Percentiles rank a stretch among this genome's conserved stretches.
These are phyloP conservation scores for Gentiana macrophylla DNA, from an alignment of 257 asterid species.

Conservation along the genomic window DNA sequence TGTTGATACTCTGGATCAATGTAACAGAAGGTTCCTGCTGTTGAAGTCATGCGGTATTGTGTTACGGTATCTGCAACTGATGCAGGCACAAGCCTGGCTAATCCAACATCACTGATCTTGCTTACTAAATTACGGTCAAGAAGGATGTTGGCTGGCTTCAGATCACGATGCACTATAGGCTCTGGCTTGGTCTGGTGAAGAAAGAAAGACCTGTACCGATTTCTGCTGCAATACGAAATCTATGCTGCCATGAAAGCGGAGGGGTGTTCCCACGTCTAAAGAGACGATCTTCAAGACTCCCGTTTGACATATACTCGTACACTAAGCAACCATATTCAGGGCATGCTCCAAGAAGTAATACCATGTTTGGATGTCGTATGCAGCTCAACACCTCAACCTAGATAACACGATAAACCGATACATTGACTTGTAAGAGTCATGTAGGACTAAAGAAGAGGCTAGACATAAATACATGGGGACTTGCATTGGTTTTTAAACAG, in stretches of 20 bases:
- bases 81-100: slow-evolving; percentile 93
- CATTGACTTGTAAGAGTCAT: too few species aligned
- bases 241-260: slow-evolving; percentile 71
- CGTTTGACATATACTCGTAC: slow-evolving; percentile 76
- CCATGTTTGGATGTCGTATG: slow-evolving; percentile 96
- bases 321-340: slow-evolving; percentile 96
- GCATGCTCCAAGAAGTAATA: slow-evolving; percentile 90
- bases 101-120: slow-evolving; percentile 82
- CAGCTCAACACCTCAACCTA: slow-evolving; percentile 83
- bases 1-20: slow-evolving; percentile 96
- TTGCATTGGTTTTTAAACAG: neutral
- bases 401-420: neutral
- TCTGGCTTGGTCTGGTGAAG: slow-evolving; percentile 94
- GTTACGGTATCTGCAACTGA: slow-evolving; percentile 74
- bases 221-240: slow-evolving; percentile 80
- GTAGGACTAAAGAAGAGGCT: neutral
- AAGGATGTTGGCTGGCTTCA: slow-evolving; percentile 79
- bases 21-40: slow-evolving; percentile 96
- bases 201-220: slow-evolving; percentile 69
- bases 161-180: slow-evolving; percentile 86
- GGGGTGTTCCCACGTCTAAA: slow-evolving; percentile 55
- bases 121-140: slow-evolving; percentile 80
- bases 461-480: neutral
- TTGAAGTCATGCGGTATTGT: slow-evolving; percentile 82
- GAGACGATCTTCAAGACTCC: slow-evolving; percentile 86